phyloP scores from a whole-genome alignment of 2,329 filamentous ascomycete species.

The Berkeleyomyces rouxiae region DNA sequence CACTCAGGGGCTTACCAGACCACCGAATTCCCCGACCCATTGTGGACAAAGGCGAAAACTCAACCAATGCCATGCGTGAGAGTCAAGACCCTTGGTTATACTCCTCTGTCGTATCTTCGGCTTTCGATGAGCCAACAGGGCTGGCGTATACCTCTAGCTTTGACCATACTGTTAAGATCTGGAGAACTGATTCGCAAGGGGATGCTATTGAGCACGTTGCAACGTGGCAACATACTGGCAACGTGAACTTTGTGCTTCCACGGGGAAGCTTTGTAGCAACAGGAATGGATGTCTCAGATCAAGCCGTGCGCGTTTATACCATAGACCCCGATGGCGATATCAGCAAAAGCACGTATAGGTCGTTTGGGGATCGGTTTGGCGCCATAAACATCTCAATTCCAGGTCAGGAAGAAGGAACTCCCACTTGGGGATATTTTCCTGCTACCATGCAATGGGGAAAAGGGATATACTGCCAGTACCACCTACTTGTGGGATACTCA shows the following conservation, averaged over 20 bases:
- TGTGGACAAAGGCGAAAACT: slow-evolving; percentile 37
- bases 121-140: slow-evolving; percentile 30
- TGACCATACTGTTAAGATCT: slow-evolving; percentile 44
- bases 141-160: slow-evolving; percentile 44
- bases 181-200: slow-evolving; percentile 28
- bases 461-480: slow-evolving; percentile 27
- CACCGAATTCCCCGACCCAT: slow-evolving; percentile 40
- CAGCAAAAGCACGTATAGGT: slow-evolving; percentile 22
- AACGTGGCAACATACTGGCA: slow-evolving; percentile 40
- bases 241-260: slow-evolving; percentile 44
- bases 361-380: slow-evolving; percentile 17
- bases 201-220: slow-evolving; percentile 24
- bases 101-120: slow-evolving; percentile 45
- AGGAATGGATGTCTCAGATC: slow-evolving; percentile 35
- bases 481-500: slow-evolving; percentile 46
- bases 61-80: slow-evolving; percentile 37
- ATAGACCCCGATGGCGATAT: slow-evolving; percentile 23
- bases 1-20: slow-evolving; percentile 35
- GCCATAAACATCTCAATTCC: background rate
- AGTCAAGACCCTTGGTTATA: slow-evolving; percentile 48
- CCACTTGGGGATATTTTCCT: slow-evolving; percentile 44
- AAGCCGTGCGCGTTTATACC: slow-evolving; percentile 41
- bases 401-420: background rate
- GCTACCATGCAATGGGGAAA: slow-evolving; percentile 47
- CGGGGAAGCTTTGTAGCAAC: slow-evolving; percentile 35